A percentile compares a stretch with the other conserved stretches of the same genome.
Conservation (phyloP, 2,329 filamentous ascomycete genomes). For the Raffaelea deltoideospora region DNA sequence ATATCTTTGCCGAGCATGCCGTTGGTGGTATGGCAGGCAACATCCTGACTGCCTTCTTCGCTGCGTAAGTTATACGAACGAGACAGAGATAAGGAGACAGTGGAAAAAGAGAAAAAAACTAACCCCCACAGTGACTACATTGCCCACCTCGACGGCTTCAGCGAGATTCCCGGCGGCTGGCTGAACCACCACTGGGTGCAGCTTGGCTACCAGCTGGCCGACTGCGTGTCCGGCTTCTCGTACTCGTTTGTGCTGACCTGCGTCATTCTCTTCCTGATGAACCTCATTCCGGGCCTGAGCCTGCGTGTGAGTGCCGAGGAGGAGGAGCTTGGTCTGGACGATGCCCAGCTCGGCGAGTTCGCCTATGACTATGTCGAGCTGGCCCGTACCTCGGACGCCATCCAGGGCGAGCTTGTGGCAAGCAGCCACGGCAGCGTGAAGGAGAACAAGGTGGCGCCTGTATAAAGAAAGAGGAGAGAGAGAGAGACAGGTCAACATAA, state of each 20-base stretch:
- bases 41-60: slow-evolving; percentile 63
- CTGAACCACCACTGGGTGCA: slow-evolving; percentile 56
- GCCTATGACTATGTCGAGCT: slow-evolving; percentile 73
- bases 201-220: slow-evolving; percentile 56
- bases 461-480: neutral
- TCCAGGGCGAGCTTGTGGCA: slow-evolving; percentile 6
- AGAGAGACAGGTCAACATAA: no score
- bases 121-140: slow-evolving; percentile 44
- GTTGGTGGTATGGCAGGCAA: slow-evolving; percentile 73
- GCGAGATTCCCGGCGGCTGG: slow-evolving; percentile 47
- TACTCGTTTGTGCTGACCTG: slow-evolving; percentile 56
- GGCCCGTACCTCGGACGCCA: slow-evolving; percentile 33
- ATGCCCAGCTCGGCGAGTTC: slow-evolving; percentile 67
- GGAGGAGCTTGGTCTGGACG: slow-evolving; percentile 56
- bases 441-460: slow-evolving; percentile 1
- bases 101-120: no score
- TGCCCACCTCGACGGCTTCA: slow-evolving; percentile 55
- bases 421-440: slow-evolving; percentile 11
- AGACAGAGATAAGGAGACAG: no score
- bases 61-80: slow-evolving; percentile 33
- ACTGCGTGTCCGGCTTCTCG: slow-evolving; percentile 45
- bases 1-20: slow-evolving; percentile 83
- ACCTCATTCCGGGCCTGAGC: slow-evolving; percentile 54
- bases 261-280: slow-evolving; percentile 55
- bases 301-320: slow-evolving; percentile 52